Evolutionary conservation across 495 filamentous ascomycete species (phyloP).

Genomic region (Bryoglossum gracile): DNA sequence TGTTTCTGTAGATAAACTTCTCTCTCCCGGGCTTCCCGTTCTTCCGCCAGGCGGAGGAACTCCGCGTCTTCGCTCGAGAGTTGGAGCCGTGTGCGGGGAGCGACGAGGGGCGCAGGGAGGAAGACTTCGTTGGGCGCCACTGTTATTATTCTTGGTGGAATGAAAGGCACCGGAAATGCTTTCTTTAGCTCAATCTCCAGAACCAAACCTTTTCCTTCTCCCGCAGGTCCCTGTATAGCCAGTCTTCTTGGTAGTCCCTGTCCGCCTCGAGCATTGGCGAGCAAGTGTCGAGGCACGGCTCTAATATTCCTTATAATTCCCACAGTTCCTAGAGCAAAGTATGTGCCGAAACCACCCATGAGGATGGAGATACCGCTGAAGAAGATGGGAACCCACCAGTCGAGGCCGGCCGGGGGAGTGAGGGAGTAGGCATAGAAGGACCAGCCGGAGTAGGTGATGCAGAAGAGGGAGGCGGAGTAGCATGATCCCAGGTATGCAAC

Average conservation of each 20-base stretch:
- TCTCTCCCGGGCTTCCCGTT: slow-evolving; percentile 30
- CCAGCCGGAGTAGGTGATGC: slow-evolving; percentile 48
- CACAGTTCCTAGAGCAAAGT: slow-evolving; percentile 36
- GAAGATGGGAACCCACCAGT: slow-evolving; percentile 35
- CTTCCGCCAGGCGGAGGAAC: slow-evolving; percentile 27
- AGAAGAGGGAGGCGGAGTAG: slow-evolving; percentile 48
- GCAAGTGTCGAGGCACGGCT: slow-evolving; percentile 24
- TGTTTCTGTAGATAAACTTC: too few relatives aligned
- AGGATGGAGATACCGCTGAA: slow-evolving; percentile 37
- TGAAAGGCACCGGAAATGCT: slow-evolving; percentile 23
- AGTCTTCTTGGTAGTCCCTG: neutral
- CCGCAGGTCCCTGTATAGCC: neutral
- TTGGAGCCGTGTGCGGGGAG: neutral
- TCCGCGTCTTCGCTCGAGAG: slow-evolving; percentile 13
- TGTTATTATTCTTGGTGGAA: slow-evolving; percentile 20
- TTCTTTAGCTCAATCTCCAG: slow-evolving; percentile 24
- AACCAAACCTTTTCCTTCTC: slow-evolving; percentile 1
- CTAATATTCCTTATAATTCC: slow-evolving; percentile 36
- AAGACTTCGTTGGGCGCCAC: slow-evolving; percentile 15
- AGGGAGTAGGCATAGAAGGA: slow-evolving; percentile 43
- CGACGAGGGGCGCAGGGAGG: neutral
- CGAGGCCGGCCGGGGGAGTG: slow-evolving; percentile 35
- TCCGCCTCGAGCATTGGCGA: too few relatives aligned
- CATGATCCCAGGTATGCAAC: slow-evolving; percentile 48
- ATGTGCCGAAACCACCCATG: slow-evolving; percentile 40